Base-by-base conservation (phyloP, 129 eudicot species). In the Calendula officinalis region DNA sequence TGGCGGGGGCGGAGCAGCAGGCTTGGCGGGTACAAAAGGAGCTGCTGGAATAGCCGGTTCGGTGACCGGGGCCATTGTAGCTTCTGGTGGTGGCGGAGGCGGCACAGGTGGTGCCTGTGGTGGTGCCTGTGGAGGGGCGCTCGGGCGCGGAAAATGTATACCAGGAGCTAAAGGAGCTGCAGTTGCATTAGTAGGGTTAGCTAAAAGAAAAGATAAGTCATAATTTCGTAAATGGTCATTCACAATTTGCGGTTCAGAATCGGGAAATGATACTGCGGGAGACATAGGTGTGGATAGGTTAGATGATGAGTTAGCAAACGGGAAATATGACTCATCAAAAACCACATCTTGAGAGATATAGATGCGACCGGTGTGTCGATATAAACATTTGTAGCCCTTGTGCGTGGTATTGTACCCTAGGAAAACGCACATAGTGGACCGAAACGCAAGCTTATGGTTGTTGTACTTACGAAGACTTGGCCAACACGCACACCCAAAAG, bases 401-500 rank as follows among this genome's bases (percentile, higher is more conserved):
- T 22, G 30, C 30, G 2, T 22, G 11, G 10, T 14, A 15, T 32
- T 15, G 6, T 49, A 49, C 0, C 55, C 34, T 3, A 49, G 34
- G 55, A 49, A 49, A 5, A 13, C 55, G 14, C 55, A 49, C 8
- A 49, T 2, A 3, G 15, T 49, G 1, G 55, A 49, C 10, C 34
- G 30, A 16, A 49, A 49, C 5, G 7, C 10, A 34, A 54, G 38
- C 10, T 54, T 54, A 54, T 34, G 60, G 8, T 39, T 2, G 13
- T 54, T 54, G 15, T 54, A 54, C 11, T 54, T 52, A 1, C 3
- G 10, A 52, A 27, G 35, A 22, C 30, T 22, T 41, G 8, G 56
- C 11, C 56, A 50, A 27, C 22, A 37, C 13, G 62, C 62, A 56
- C 62, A 56, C 12, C 62, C 62, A 56, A 56, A 56, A 56, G 12